A percentile compares a stretch with the other conserved stretches of the same genome.
Conservation (phyloP, 148 eudicot species). For the Vaccinium darrowii region DNA sequence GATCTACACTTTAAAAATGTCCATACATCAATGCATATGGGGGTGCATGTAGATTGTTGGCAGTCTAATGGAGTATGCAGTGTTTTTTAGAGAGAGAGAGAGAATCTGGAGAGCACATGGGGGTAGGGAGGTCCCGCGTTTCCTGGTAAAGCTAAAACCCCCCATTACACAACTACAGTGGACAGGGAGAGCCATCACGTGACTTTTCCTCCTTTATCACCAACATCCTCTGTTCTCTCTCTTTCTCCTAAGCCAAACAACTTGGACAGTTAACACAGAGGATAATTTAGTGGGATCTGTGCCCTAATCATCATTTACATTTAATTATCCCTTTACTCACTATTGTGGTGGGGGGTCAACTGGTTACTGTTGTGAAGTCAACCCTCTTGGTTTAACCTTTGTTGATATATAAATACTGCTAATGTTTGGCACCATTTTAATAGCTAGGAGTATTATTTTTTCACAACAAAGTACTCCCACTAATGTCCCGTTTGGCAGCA, state of each 20-base stretch:
- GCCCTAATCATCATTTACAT: conserved; percentile 30
- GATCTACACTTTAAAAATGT: too few species aligned
- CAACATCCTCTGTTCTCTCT: conserved; percentile 17
- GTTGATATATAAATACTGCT: too few species aligned
- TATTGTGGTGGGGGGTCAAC: not conserved
- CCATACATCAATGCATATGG: too few species aligned
- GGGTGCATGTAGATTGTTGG: too few species aligned
- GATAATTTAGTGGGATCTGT: conserved; percentile 38
- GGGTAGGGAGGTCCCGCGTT: conserved; percentile 36
- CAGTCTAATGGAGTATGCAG: too few species aligned
- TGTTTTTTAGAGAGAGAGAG: too few species aligned
- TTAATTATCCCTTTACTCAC: not conserved
- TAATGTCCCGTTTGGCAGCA: not conserved
- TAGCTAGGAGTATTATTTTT: too few species aligned
- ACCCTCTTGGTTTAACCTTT: not conserved
- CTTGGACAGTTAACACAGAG: not conserved
- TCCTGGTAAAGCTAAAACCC: conserved; percentile 26
- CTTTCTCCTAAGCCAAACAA: not conserved
- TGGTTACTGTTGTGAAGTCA: not conserved
- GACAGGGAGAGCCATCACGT: conserved; percentile 32
- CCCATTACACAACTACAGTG: not conserved
- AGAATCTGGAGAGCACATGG: conserved; percentile 23
- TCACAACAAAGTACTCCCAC: too few species aligned
- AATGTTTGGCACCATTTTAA: not conserved
- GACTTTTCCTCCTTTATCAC: conserved; percentile 33